Evolutionary conservation across 2,329 filamentous ascomycete species (phyloP), one percentile per base, ranked within the genome.

Genomic region (Botryotinia narcissicola): DNA sequence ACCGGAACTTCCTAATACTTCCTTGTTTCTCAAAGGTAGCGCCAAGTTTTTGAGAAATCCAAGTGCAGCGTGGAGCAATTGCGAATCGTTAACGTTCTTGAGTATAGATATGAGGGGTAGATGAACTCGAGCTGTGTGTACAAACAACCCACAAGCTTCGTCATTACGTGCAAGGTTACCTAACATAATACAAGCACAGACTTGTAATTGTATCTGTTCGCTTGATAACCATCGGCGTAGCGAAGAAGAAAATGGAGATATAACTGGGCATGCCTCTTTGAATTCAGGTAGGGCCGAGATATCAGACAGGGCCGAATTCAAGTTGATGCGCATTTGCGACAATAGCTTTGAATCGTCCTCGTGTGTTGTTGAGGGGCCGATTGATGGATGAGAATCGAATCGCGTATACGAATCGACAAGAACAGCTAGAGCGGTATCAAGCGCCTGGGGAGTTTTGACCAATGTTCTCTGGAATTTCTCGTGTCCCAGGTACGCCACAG

Each of bases 31-130:
- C 0, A 81, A 73, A 0, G 89, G 87, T 69, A 91, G 88, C 40
- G 89, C 87, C 14, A 91, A 85, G 79, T 91, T 91, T 80, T 90
- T 91, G 74, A 91, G 85, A 77, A 90, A 90, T 12, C 88, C 86
- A 29, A 91, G 83, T 3, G 84, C 82, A 1, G 88, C 84, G 78
- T 91, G 89, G 0, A 89, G 82, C 25, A 89, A 85, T 75, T 90
- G 87, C 0, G 84, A 80, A 74, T 87, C 84, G 12, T 72, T 79
- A 0, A 82, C 77, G 40, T 86, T 80, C 14, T 83, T 79, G 32
- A 91, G 81, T 59, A 88, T 77, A 25, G 79, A 73, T 64, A 86
- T 79, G 3, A 91, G 82, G 0, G 85, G 84, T 14, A 78, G 77
- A 76, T 86, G 84, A 12, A 84, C 78, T 73, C 85, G 83, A 6